These are phyloP conservation scores for Botryotinia convoluta DNA, from an alignment of 2,329 filamentous ascomycete genomes.

Conservation along the genomic window DNA sequence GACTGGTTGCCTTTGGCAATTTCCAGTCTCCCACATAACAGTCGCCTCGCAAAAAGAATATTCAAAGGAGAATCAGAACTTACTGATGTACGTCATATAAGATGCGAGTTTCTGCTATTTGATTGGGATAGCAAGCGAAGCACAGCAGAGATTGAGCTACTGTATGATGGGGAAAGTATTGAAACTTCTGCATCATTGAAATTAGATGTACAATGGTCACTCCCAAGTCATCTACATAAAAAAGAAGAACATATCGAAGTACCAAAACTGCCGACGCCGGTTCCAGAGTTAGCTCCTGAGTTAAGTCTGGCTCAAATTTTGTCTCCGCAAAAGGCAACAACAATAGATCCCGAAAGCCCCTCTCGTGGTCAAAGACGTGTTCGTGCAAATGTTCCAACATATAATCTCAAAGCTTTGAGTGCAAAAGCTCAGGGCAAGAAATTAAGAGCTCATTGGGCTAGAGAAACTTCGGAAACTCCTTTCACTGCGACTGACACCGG, in stretches of 20 bases:
- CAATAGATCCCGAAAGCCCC: conserved; percentile 22
- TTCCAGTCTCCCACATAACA: conserved; percentile 10
- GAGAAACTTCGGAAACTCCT: conserved; percentile 29
- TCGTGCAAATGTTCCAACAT: conserved; percentile 40
- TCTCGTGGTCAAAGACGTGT: conserved; percentile 30
- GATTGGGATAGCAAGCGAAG: conserved; percentile 7
- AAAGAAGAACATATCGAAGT: not conserved
- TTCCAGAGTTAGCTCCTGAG: not conserved
- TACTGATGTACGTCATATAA: conserved; percentile 2
- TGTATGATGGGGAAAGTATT: conserved; percentile 19
- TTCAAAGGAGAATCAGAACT: conserved; percentile 6
- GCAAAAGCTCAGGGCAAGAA: conserved; percentile 56
- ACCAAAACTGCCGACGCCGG: not conserved
- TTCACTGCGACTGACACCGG: conserved; percentile 28
- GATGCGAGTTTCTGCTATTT: conserved; percentile 11
- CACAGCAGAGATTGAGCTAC: conserved; percentile 1
- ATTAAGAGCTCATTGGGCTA: conserved; percentile 45
- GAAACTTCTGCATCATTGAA: conserved; percentile 21
- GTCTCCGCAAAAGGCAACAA: conserved; percentile 22
- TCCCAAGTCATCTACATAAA: conserved; percentile 25
- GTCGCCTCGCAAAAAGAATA: conserved; percentile 10
- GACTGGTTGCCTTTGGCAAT: conserved; percentile 31
- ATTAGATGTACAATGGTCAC: conserved; percentile 28
- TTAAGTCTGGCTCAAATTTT: not conserved
- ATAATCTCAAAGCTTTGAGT: conserved; percentile 59